Evolutionary conservation across 306 rosid species (phyloP).

Genomic region (Biancaea sappan): DNA sequence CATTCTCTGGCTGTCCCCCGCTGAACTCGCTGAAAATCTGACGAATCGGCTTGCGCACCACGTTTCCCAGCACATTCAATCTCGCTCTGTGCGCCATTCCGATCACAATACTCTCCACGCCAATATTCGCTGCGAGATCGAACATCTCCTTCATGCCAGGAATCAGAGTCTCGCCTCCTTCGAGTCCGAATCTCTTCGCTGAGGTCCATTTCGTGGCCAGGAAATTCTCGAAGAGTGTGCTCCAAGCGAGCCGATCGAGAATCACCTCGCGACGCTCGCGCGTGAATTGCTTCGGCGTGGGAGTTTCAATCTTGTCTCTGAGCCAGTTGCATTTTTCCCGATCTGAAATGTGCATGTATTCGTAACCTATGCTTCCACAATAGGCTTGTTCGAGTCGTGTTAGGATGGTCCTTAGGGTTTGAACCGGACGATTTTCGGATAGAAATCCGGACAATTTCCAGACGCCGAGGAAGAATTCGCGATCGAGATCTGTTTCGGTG

Average conservation of each 20-base stretch:
- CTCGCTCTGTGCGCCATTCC: constrained; percentile 97
- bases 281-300: constrained; percentile 59
- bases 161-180: constrained; percentile 88
- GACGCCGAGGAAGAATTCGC: constrained; percentile 90
- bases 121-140: constrained; percentile 83
- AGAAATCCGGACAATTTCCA: constrained; percentile 91
- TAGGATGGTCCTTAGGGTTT: constrained; percentile 83
- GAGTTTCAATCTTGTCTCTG: constrained; percentile 89
- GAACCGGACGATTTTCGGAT: constrained; percentile 85
- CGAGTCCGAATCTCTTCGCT: constrained; percentile 94
- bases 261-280: constrained; percentile 80
- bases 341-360: constrained; percentile 93
- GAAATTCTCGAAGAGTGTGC: constrained; percentile 92
- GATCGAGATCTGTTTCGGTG: constrained; percentile 84
- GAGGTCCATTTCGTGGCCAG: constrained; percentile 93
- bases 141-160: constrained; percentile 98
- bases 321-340: constrained; percentile 86
- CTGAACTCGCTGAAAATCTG: constrained; percentile 90
- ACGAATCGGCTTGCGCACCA: constrained; percentile 87
- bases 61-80: constrained; percentile 89
- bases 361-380: constrained; percentile 87
- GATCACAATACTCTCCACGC: constrained; percentile 91
- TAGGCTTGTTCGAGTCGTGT: constrained; percentile 92
- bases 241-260: constrained; percentile 91
- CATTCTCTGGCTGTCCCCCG: constrained; percentile 80